These are phyloP conservation scores for Cinnamomum micranthum DNA, from an alignment of 164 flowering plant genomes.

Conservation along the genomic window DNA sequence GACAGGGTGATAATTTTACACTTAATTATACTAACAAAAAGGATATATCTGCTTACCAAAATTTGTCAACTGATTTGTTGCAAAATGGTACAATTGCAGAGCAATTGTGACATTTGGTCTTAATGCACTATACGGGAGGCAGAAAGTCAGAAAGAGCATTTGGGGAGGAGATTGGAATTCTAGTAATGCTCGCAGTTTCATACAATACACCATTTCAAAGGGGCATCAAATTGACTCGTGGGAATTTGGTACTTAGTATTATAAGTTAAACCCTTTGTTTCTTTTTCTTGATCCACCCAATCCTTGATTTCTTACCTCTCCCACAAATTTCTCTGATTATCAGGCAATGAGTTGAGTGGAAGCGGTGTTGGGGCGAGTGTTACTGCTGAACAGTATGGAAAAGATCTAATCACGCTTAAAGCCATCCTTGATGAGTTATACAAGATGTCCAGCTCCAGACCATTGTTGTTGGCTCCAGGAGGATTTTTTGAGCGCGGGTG, in stretches of 20 bases:
- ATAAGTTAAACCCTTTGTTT: neutral
- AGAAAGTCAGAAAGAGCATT: neutral
- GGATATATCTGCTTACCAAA: neutral
- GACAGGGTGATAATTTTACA: slow-evolving; percentile 50
- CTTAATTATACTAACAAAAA: neutral
- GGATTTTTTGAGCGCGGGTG: slow-evolving; percentile 72
- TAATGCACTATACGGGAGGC: slow-evolving; percentile 18
- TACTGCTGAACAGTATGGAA: slow-evolving; percentile 58
- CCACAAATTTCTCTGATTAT: neutral
- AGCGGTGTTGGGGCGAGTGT: slow-evolving; percentile 74
- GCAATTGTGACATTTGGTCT: slow-evolving; percentile 17
- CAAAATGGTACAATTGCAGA: slow-evolving; percentile 7
- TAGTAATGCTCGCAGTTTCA: slow-evolving; percentile 57
- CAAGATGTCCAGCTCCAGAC: slow-evolving; percentile 29
- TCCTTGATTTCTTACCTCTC: neutral
- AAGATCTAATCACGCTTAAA: slow-evolving; percentile 60
- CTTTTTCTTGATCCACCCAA: neutral
- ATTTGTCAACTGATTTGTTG: neutral
- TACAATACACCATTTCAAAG: slow-evolving; percentile 66
- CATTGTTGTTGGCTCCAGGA: slow-evolving; percentile 80
- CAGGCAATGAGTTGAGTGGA: slow-evolving; percentile 94
- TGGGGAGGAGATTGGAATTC: slow-evolving; percentile 53
- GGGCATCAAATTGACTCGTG: slow-evolving; percentile 78
- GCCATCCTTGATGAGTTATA: slow-evolving; percentile 50
- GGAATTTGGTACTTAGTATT: slow-evolving; percentile 67